Percentiles rank a stretch among this genome's conserved stretches.
These are phyloP conservation scores for Trypanosoma caninum DNA, from an alignment of 208 protist genomes.

Conservation along the genomic window DNA sequence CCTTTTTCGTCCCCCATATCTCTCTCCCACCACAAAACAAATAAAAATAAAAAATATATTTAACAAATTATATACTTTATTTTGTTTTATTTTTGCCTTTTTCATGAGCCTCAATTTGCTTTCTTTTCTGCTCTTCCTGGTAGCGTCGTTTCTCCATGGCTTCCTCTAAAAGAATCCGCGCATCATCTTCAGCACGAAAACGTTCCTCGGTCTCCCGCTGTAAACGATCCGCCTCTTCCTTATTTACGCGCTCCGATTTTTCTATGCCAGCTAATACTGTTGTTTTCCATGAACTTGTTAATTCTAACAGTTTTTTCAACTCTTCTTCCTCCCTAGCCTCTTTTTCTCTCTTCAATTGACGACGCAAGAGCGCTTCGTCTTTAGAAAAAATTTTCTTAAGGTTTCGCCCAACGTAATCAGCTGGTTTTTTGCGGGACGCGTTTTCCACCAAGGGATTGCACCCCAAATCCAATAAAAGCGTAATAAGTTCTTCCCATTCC, in stretches of 20 bases:
- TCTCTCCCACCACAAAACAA: not conserved
- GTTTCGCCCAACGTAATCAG: conserved; percentile 73
- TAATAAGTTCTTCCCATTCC: conserved; percentile 83
- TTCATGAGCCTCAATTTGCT: conserved; percentile 52
- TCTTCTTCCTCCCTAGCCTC: conserved; percentile 45
- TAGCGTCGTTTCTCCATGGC: conserved; percentile 57
- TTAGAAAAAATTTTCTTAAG: conserved; percentile 77
- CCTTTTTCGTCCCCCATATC: not conserved
- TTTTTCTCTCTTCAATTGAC: conserved; percentile 27
- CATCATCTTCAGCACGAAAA: conserved; percentile 67
- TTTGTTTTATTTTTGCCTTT: conserved; percentile 39
- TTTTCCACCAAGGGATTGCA: conserved; percentile 76
- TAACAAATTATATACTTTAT: conserved; percentile 3
- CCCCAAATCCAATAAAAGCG: conserved; percentile 60
- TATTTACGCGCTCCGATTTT: conserved; percentile 22
- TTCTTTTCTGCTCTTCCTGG: conserved; percentile 66
- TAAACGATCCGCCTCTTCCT: conserved; percentile 65
- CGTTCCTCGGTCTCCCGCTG: conserved; percentile 65
- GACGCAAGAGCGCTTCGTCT: conserved; percentile 57
- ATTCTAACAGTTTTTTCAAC: conserved; percentile 28
- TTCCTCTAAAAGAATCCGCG: conserved; percentile 66
- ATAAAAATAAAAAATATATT: not conserved
- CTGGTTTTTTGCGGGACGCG: conserved; percentile 71
- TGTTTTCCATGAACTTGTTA: conserved; percentile 31
- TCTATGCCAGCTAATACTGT: conserved; percentile 26